Percentiles rank a stretch among this genome's conserved stretches.
Conservation (phyloP, 2,329 filamentous ascomycete genomes). For the Colletotrichum euphorbiae region DNA sequence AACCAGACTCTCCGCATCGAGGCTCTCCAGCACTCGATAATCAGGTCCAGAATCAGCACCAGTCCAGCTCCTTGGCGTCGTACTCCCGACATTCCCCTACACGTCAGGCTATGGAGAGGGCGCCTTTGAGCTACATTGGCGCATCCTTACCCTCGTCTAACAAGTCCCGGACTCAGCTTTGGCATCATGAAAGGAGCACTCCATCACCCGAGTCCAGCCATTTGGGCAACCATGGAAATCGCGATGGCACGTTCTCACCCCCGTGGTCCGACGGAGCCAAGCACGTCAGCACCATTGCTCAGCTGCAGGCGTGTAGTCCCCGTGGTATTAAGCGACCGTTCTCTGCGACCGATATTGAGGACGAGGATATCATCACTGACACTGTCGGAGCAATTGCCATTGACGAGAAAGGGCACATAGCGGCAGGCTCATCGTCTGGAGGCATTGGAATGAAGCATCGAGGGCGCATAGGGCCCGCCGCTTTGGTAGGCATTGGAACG, state of each 20-base stretch:
- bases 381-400: constrained; percentile 97
- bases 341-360: constrained; percentile 41
- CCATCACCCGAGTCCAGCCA: not conserved
- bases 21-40: constrained; percentile 41
- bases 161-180: constrained; percentile 15
- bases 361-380: constrained; percentile 81
- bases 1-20: constrained; percentile 66
- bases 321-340: constrained; percentile 52
- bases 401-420: constrained; percentile 86
- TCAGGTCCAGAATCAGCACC: constrained; percentile 1
- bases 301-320: constrained; percentile 39
- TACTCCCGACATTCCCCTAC: constrained; percentile 28
- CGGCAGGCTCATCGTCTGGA: constrained; percentile 94
- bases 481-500: constrained; percentile 90
- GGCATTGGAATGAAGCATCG: constrained; percentile 99
- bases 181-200: constrained; percentile 3
- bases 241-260: constrained; percentile 39
- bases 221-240: constrained; percentile 29
- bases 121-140: constrained; percentile 45
- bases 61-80: not conserved
- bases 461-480: constrained; percentile 91
- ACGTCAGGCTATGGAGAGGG: constrained; percentile 42
- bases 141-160: constrained; percentile 23
- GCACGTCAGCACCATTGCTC: constrained; percentile 27
- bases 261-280: constrained; percentile 29